Conservation (phyloP, 75 land plant species). For the Chamaecyparis obtusa region DNA sequence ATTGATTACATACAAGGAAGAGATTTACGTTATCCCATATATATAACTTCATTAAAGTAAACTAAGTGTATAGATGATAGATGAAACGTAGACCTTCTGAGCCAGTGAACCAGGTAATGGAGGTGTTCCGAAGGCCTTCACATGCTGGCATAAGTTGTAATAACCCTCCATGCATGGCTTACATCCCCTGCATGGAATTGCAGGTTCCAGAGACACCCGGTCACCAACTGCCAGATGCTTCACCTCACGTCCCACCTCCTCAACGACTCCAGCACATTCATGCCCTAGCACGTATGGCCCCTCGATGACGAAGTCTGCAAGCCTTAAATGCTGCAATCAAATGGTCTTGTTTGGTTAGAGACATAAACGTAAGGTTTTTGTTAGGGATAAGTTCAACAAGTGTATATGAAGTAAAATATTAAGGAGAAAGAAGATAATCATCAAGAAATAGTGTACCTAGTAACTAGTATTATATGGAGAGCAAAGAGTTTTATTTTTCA, state of each 20-base stretch:
- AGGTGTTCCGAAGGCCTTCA: slow-evolving; percentile 92
- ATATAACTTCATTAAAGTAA: neutral
- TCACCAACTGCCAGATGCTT: slow-evolving; percentile 70
- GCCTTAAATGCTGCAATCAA: neutral
- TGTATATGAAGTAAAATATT: too few relatives aligned
- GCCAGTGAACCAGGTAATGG: slow-evolving; percentile 93
- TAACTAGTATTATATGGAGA: too few relatives aligned
- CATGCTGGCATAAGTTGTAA: slow-evolving; percentile 84
- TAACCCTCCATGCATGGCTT: slow-evolving; percentile 34
- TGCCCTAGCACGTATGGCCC: slow-evolving; percentile 97
- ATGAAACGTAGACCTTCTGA: slow-evolving; percentile 22
- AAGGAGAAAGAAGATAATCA: too few relatives aligned
- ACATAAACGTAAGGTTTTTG: too few relatives aligned
- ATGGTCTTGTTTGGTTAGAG: too few relatives aligned
- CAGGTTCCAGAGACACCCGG: slow-evolving; percentile 91
- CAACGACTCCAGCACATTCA: slow-evolving; percentile 91
- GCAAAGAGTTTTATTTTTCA: too few relatives aligned
- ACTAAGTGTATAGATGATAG: neutral
- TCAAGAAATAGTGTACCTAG: too few relatives aligned
- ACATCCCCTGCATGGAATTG: slow-evolving; percentile 61
- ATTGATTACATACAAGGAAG: neutral
- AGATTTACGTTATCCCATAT: neutral
- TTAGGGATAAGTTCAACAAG: too few relatives aligned
- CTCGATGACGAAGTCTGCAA: slow-evolving; percentile 6
- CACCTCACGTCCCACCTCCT: slow-evolving; percentile 77